Conservation (phyloP, 2,329 filamentous ascomycete genomes). For the Tolypocladium paradoxum region DNA sequence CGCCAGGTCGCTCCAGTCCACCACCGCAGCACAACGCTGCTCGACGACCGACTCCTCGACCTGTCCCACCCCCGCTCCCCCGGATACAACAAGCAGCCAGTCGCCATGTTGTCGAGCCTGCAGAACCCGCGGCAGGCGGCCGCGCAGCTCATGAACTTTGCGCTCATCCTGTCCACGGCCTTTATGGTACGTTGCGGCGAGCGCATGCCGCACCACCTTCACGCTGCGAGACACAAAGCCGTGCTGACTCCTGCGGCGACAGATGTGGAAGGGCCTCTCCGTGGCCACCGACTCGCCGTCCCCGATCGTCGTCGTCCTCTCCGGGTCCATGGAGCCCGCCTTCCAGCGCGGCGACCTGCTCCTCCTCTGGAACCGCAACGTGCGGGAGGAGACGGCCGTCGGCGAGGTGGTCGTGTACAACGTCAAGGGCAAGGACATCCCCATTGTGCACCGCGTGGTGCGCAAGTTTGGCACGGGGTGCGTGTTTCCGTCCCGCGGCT, state of each 20-base stretch:
- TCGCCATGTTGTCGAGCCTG: slow-evolving; percentile 55
- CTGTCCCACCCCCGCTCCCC: background rate
- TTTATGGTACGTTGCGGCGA: slow-evolving; percentile 60
- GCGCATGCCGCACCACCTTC: background rate
- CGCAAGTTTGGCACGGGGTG: slow-evolving; percentile 56
- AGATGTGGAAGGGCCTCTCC: slow-evolving; percentile 83
- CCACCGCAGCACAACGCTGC: slow-evolving; percentile 1
- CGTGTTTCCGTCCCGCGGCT: slow-evolving; percentile 11
- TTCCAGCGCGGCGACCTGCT: slow-evolving; percentile 70
- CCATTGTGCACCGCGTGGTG: slow-evolving; percentile 90
- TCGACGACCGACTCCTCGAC: background rate
- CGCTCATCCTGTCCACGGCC: slow-evolving; percentile 76
- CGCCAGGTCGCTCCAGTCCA: background rate
- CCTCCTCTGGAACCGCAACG: slow-evolving; percentile 65
- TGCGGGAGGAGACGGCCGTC: slow-evolving; percentile 42
- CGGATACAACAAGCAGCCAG: background rate
- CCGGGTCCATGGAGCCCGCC: slow-evolving; percentile 74
- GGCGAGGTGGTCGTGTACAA: slow-evolving; percentile 60
- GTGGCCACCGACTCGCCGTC: slow-evolving; percentile 65
- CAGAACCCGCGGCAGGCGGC: slow-evolving; percentile 71
- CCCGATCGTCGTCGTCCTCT: slow-evolving; percentile 75
- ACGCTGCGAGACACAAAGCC: too few relatives aligned
- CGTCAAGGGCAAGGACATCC: slow-evolving; percentile 86
- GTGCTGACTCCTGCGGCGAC: slow-evolving; percentile 8
- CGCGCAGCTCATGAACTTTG: slow-evolving; percentile 80